phyloP scores from a whole-genome alignment of 768 basidiomycete genomes.

The Leucosporidium scottii region DNA sequence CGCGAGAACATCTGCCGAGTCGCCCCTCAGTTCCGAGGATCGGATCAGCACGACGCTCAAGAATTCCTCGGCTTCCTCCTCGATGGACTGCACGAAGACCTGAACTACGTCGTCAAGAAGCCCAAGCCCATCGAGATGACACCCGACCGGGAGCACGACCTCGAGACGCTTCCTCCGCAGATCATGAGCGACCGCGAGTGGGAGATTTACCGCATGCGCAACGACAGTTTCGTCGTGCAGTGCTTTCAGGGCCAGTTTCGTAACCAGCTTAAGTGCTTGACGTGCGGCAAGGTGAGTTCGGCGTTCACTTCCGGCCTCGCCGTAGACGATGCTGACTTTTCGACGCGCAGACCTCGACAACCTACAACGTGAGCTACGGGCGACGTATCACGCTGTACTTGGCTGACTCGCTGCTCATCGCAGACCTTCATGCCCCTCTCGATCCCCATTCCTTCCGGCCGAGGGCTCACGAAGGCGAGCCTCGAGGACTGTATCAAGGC shows the following conservation, averaged over 20 bases:
- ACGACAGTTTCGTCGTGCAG: slow-evolving; percentile 91
- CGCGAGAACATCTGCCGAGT: slow-evolving; percentile 82
- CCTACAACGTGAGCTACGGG: slow-evolving; percentile 62
- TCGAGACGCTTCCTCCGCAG: slow-evolving; percentile 77
- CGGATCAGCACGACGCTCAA: slow-evolving; percentile 95
- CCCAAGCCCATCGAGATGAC: slow-evolving; percentile 61
- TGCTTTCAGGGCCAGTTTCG: slow-evolving; percentile 97
- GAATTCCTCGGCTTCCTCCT: slow-evolving; percentile 94
- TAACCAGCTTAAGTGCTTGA: slow-evolving; percentile 79
- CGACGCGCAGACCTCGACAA: slow-evolving; percentile 74
- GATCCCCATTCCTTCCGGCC: slow-evolving; percentile 70
- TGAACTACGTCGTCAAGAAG: slow-evolving; percentile 84
- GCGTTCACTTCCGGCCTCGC: slow-evolving; percentile 29
- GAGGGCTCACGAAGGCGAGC: slow-evolving; percentile 55
- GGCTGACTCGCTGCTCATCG: too few species aligned
- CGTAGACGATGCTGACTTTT: slow-evolving; percentile 22
- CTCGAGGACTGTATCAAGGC: slow-evolving; percentile 77
- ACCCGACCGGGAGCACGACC: slow-evolving; percentile 74
- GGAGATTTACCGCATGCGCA: slow-evolving; percentile 77
- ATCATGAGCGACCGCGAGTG: slow-evolving; percentile 90
- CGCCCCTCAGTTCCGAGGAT: slow-evolving; percentile 63
- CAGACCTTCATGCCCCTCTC: slow-evolving; percentile 82
- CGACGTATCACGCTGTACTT: too few species aligned
- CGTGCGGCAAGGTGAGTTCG: slow-evolving; percentile 67
- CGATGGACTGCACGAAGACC: slow-evolving; percentile 92